Evolutionary conservation across 495 filamentous ascomycete genomes (phyloP), one percentile per base, ranked within the genome.

Genomic region (Aspergillus biplanus): DNA sequence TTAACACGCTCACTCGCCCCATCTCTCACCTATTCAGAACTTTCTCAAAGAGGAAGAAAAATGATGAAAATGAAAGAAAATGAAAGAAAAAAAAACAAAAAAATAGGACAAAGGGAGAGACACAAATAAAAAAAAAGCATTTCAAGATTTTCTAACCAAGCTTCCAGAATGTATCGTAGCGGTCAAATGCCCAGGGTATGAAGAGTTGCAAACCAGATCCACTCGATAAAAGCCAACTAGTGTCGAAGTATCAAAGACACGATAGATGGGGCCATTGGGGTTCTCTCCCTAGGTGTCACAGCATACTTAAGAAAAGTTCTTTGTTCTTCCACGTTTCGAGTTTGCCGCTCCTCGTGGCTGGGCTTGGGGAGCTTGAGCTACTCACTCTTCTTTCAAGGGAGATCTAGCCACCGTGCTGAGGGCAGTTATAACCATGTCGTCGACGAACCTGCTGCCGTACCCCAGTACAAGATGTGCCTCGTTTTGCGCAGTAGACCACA

Each of bases 341-440:
- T 15, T 44, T 44, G 21, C 21, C 21, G 21, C 21, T 27, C 21
- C 21, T 27, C 21, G 21, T 27, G 21, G 21, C 21, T 27, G 21
- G 21, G 21, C 21, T 27, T 27, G 21, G 21, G 21, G 21, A 2
- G 1, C 21, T 2, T 27, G 21, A 27, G 21, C 21, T 27, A 27
- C 21, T 15, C 8, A 61, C 58, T 47, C 37, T 33, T 37, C 8
- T 6, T 44, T 44, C n/a, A n/a, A 44, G 39, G 21, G 49, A 33
- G 47, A 27, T 48, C 63, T 77, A 75, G 42, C 75, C 73, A 63
- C 73, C 72, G 55, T 79, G 77, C 13, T 63, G 56, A 52, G 76
- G 68, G 70, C 78, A 81, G 56, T 74, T 73, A 68, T 71, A 77
- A 42, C 75, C 76, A 35, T 69, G 52, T 64, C 75, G 69, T 52